These are phyloP conservation scores for Fusarium poae DNA, from an alignment of 2,329 filamentous ascomycete species.

Conservation along the genomic window DNA sequence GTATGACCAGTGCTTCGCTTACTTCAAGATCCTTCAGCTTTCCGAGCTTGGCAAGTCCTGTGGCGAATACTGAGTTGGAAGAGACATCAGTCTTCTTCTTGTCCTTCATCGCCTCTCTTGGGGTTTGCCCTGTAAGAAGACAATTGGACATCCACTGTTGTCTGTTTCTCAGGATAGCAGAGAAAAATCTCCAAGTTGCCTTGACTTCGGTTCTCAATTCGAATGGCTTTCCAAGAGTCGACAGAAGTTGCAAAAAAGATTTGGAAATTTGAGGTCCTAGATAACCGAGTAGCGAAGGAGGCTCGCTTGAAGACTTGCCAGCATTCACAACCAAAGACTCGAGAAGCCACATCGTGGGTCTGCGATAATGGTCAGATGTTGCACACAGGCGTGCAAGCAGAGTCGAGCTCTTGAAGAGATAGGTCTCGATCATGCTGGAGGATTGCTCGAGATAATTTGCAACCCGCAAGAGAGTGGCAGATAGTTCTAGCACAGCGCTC, in stretches of 20 bases:
- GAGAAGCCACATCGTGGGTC: constrained; percentile 75
- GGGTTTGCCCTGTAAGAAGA: constrained; percentile 87
- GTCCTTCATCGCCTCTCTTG: constrained; percentile 76
- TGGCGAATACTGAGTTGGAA: constrained; percentile 75
- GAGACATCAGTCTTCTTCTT: constrained; percentile 64
- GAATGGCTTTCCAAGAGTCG: constrained; percentile 81
- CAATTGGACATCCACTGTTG: constrained; percentile 98
- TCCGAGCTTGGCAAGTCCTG: constrained; percentile 78
- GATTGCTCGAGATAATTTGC: constrained; percentile 73
- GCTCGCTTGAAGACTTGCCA: constrained; percentile 75
- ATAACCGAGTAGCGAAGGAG: constrained; percentile 93
- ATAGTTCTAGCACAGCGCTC: constrained; percentile 73
- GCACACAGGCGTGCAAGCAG: constrained; percentile 83
- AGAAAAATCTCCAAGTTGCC: constrained; percentile 86
- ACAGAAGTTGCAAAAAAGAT: constrained; percentile 83
- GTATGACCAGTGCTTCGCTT: constrained; percentile 77
- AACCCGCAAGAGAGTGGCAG: constrained; percentile 77
- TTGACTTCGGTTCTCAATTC: constrained; percentile 73
- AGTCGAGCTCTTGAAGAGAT: constrained; percentile 84
- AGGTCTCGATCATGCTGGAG: constrained; percentile 76
- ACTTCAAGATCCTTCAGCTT: constrained; percentile 73
- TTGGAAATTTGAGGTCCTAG: constrained; percentile 85
- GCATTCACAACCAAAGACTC: constrained; percentile 80
- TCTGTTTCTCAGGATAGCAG: constrained; percentile 85
- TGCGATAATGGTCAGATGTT: constrained; percentile 73